Evolutionary conservation across 2,329 filamentous ascomycete species (phyloP), one percentile per base, ranked within the genome.

Genomic region (Penicillium sp.): DNA sequence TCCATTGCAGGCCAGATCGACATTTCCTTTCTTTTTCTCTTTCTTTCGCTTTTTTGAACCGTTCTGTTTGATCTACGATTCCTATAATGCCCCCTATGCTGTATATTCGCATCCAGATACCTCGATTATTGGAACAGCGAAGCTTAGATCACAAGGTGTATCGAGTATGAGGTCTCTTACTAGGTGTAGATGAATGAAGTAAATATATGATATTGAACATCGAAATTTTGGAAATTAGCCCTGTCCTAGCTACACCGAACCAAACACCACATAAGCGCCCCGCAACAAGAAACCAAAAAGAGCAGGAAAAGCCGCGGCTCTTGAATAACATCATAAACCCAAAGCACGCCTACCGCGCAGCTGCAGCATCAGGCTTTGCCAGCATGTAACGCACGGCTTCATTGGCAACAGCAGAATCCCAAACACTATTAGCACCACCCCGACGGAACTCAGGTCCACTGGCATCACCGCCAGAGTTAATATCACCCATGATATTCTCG

Each of bases 401-500:
- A 63, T 78, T 81, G 4, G 87, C 87, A 55, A 84, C 78, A 47
- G 83, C 77, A 51, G 79, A 84, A 39, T 83, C 84, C 87, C 87
- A 90, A 29, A 86, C 82, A 41, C 86, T 80, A n/a, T 82, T 80
- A 16, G 76, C 68, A 5, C 87, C 87, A 52, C 75, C 77, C 46
- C 73, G 75, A 41, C 74, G 71, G 61, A 78, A 80, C 62, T 79
- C 79, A 43, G 75, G 71, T 5, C 73, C 78, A 44, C 67, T 75
- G 43, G 71, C 83, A 79, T 77, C 90, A 43, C 78, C 79, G 3
- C 79, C 81, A 37, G 72, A 70, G 53, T 87, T 82, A 1, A 88
- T 86, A 75, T 97, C 93, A 56, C 92, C 93, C 60, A 95, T 83
- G 48, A 97, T 88, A 7, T 95, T 86, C 69, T 96, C 92, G 35